Conservation (phyloP, 1,139 yeast genomes). For the Chernovozyma aurita region DNA sequence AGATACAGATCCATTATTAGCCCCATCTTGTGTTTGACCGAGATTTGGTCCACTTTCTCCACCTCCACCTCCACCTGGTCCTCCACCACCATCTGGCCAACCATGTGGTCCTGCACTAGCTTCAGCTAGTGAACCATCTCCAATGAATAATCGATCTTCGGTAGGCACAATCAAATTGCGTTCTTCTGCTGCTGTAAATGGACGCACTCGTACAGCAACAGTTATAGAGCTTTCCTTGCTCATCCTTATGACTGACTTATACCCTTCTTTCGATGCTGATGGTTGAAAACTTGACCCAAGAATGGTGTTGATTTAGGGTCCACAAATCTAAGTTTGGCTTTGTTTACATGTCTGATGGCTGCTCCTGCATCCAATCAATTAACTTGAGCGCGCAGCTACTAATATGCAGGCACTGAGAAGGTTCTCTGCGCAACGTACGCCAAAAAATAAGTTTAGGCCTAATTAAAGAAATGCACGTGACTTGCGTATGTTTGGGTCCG, state of each 20-base stretch:
- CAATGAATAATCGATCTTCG: slow-evolving; percentile 41
- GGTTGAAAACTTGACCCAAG: too few species aligned
- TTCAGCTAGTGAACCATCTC: slow-evolving; percentile 51
- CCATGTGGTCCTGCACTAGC: slow-evolving; percentile 8
- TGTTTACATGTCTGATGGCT: too few species aligned
- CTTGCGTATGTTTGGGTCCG: too few species aligned
- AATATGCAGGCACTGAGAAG: too few species aligned
- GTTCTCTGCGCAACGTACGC: too few species aligned
- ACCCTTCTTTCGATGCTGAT: too few species aligned
- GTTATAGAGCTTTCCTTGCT: slow-evolving; percentile 61
- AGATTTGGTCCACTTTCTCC: slow-evolving; percentile 5
- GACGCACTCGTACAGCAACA: slow-evolving; percentile 82
- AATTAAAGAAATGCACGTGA: too few species aligned
- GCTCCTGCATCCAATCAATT: too few species aligned
- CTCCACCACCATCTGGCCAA: slow-evolving; percentile 1
- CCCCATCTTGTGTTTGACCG: slow-evolving; percentile 12
- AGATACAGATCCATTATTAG: slow-evolving; percentile 5
- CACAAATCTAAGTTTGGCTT: too few species aligned
- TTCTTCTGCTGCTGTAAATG: slow-evolving; percentile 63
- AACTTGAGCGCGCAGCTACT: too few species aligned
- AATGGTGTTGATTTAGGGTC: too few species aligned
- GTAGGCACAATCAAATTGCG: slow-evolving; percentile 37
- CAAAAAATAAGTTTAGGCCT: too few species aligned
- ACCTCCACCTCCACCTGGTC: not conserved
- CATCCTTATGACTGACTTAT: not conserved